Conservation (phyloP, 2,329 filamentous ascomycete species). For the Decorospora gaudefroyi region DNA sequence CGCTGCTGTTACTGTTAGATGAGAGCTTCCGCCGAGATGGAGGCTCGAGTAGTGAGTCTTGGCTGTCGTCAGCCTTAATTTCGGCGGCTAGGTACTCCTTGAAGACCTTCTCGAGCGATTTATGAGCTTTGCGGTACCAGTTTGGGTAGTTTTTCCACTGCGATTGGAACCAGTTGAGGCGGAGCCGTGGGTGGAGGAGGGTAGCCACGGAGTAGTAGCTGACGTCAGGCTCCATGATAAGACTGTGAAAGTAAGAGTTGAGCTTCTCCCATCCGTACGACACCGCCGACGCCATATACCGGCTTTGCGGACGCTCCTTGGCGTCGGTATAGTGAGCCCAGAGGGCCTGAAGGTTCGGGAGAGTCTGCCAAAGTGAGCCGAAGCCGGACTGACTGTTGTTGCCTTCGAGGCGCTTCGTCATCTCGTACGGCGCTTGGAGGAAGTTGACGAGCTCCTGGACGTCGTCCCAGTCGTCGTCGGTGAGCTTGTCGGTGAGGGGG, state of each 20-base stretch:
- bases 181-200: constrained; percentile 6
- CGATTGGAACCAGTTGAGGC: constrained; percentile 10
- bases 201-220: constrained; percentile 10
- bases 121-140: constrained; percentile 1
- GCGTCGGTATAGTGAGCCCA: background rate
- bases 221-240: constrained; percentile 4
- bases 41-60: background rate
- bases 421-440: constrained; percentile 5
- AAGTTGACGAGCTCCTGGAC: constrained; percentile 7
- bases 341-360: constrained; percentile 9
- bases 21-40: too few relatives aligned
- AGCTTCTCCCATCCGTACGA: constrained; percentile 9
- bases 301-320: background rate
- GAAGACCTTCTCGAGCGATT: constrained; percentile 3
- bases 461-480: constrained; percentile 9
- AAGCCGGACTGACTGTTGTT: constrained; percentile 10
- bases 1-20: background rate
- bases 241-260: constrained; percentile 12
- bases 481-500: constrained; percentile 4
- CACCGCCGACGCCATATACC: constrained; percentile 5
- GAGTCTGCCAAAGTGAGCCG: constrained; percentile 11
- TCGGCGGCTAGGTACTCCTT: constrained; percentile 1
- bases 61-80: background rate
- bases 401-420: constrained; percentile 6
- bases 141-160: constrained; percentile 3